phyloP scores from a whole-genome alignment of 2,329 filamentous ascomycete species.

The Byssochlamys sp. region DNA sequence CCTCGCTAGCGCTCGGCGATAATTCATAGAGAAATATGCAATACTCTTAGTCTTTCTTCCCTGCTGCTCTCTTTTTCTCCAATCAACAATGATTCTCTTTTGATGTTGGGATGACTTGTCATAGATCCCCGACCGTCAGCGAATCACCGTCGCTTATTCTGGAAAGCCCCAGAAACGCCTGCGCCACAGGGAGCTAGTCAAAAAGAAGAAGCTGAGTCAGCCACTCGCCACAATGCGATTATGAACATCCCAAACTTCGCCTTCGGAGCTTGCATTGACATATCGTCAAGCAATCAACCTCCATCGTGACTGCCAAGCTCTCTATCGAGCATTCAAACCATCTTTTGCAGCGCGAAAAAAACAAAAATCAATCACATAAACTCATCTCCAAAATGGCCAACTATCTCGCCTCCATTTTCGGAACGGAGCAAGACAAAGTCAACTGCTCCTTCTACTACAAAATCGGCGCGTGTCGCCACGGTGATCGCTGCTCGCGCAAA shows the following conservation, averaged over 20 bases:
- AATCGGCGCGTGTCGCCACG: constrained; percentile 96
- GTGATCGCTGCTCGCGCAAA: constrained; percentile 94
- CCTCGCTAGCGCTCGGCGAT: too few relatives aligned
- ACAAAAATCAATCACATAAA: background rate
- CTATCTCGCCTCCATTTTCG: constrained; percentile 98
- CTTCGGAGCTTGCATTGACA: background rate
- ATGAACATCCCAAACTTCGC: background rate
- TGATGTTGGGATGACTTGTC: too few relatives aligned
- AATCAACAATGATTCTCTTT: too few relatives aligned
- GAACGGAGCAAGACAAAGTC: constrained; percentile 98
- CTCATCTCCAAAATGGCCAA: constrained; percentile 62
- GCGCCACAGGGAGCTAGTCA: background rate
- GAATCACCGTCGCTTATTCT: background rate
- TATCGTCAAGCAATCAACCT: background rate
- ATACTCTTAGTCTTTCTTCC: too few relatives aligned
- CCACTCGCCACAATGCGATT: background rate
- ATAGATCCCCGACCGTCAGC: background rate
- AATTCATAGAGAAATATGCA: too few relatives aligned
- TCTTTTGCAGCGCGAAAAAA: background rate
- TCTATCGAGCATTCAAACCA: background rate
- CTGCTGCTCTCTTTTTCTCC: too few relatives aligned
- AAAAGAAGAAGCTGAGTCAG: background rate
- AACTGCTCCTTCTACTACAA: constrained; percentile 99
- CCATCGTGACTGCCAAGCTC: background rate
- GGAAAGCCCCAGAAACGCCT: background rate